Percentiles rank a stretch among this genome's conserved stretches.
Conservation (phyloP, 108 stramenopile genomes). For the Nitzschia sp. region DNA sequence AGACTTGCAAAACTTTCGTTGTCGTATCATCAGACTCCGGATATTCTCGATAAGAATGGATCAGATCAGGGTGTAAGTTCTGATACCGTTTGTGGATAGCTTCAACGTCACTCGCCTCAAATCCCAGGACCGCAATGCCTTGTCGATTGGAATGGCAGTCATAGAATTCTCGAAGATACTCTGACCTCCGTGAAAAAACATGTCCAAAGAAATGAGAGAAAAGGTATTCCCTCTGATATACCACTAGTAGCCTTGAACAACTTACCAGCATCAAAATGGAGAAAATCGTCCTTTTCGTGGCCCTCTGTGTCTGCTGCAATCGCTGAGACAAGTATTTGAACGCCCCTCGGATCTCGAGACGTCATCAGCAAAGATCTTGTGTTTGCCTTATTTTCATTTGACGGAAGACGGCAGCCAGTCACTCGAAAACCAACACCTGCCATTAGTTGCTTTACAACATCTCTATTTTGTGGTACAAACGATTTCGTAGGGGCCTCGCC, state of each 20-base stretch:
- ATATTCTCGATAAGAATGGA: slow-evolving; percentile 19
- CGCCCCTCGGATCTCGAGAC: slow-evolving; percentile 71
- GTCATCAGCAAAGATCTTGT: slow-evolving; percentile 72
- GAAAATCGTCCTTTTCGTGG: slow-evolving; percentile 45
- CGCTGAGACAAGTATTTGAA: slow-evolving; percentile 72
- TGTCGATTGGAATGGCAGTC: slow-evolving; percentile 53
- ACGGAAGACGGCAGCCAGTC: slow-evolving; percentile 38
- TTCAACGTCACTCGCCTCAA: slow-evolving; percentile 59
- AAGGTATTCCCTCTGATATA: too few species aligned
- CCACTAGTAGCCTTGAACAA: not conserved
- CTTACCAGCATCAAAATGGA: slow-evolving; percentile 60
- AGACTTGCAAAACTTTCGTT: slow-evolving; percentile 69
- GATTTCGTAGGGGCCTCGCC: not conserved
- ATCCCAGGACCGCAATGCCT: slow-evolving; percentile 77
- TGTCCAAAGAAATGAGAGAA: not conserved
- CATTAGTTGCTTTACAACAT: slow-evolving; percentile 78
- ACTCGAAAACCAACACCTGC: slow-evolving; percentile 80
- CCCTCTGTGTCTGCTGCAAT: not conserved
- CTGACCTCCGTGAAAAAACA: slow-evolving; percentile 4
- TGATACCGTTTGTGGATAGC: slow-evolving; percentile 49
- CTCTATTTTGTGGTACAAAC: slow-evolving; percentile 61
- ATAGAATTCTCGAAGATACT: slow-evolving; percentile 54
- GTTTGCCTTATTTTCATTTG: slow-evolving; percentile 1
- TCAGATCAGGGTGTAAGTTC: slow-evolving; percentile 56
- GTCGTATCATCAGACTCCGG: slow-evolving; percentile 18